A percentile compares a stretch with the other conserved stretches of the same genome.
These are phyloP conservation scores for Tuber borchii DNA, from an alignment of 495 filamentous ascomycete species.

Conservation along the genomic window DNA sequence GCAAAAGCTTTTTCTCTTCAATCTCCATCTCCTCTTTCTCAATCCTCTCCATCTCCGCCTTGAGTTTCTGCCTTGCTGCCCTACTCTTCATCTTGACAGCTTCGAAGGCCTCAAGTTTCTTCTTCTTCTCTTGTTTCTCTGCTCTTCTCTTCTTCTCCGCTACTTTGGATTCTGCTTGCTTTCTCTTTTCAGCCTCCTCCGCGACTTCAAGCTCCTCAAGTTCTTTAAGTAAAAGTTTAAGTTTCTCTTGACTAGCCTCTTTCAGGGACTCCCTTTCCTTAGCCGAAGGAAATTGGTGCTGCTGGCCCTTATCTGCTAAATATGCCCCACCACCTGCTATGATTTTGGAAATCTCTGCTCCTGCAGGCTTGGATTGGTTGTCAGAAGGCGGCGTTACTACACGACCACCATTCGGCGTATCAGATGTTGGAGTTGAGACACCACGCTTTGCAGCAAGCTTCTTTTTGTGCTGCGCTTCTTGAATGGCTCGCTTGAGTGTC, in stretches of 20 bases:
- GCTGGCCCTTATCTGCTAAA: constrained; percentile 13
- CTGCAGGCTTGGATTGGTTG: constrained; percentile 15
- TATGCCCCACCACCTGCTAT: constrained; percentile 29
- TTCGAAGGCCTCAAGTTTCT: constrained; percentile 49
- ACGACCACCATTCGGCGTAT: constrained; percentile 32
- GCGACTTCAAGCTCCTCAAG: constrained; percentile 53
- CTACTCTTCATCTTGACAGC: constrained; percentile 42
- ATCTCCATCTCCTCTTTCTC: constrained; percentile 33
- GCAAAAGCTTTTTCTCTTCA: constrained; percentile 27
- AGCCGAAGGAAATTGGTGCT: neutral
- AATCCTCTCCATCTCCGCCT: constrained; percentile 32
- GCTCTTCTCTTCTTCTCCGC: constrained; percentile 48
- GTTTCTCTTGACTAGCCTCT: constrained; percentile 30
- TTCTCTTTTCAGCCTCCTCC: constrained; percentile 53
- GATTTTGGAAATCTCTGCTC: constrained; percentile 27
- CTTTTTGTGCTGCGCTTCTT: constrained; percentile 64
- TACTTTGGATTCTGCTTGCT: constrained; percentile 39
- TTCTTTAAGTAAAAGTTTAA: constrained; percentile 33
- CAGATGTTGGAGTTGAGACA: constrained; percentile 37
- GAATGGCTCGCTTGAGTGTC: constrained; percentile 67
- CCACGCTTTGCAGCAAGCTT: constrained; percentile 47
- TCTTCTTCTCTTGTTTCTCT: constrained; percentile 52
- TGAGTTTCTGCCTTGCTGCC: constrained; percentile 27
- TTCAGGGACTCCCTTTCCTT: constrained; percentile 30
- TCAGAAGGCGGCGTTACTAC: neutral